phyloP scores from a whole-genome alignment of 176 grass and related monocot genomes.

The Melocanna baccifera region DNA sequence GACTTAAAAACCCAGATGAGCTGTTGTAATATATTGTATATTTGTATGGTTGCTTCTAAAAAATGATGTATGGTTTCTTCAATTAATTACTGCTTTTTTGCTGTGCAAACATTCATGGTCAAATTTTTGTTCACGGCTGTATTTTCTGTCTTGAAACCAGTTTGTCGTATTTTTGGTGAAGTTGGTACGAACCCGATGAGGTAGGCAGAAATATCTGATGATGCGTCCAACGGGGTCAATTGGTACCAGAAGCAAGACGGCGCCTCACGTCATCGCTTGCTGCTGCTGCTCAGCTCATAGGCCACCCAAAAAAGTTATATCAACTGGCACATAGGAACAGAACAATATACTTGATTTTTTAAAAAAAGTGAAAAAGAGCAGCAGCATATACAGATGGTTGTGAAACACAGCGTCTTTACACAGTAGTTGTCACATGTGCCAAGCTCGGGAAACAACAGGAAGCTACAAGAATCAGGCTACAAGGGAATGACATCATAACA shows the following conservation, averaged over 20 bases:
- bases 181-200: neutral
- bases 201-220: neutral
- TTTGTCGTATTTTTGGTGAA: neutral
- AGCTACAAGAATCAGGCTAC: conserved; percentile 6
- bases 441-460: conserved; percentile 1
- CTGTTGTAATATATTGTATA: neutral
- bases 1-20: no score
- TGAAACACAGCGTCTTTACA: neutral
- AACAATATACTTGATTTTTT: neutral
- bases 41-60: neutral
- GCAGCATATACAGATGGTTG: neutral
- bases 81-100: neutral
- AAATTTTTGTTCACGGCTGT: neutral
- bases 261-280: conserved; percentile 6
- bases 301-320: neutral
- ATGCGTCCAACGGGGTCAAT: conserved; percentile 17
- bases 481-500: neutral
- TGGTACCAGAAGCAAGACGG: conserved; percentile 2
- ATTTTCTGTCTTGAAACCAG: neutral
- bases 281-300: neutral
- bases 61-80: neutral
- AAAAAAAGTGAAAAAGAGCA: neutral
- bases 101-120: neutral
- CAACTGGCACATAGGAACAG: neutral
- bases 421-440: conserved; percentile 6